These are phyloP conservation scores for Sutorius eximius DNA, from an alignment of 1,284 basidiomycete genomes.

Conservation along the genomic window DNA sequence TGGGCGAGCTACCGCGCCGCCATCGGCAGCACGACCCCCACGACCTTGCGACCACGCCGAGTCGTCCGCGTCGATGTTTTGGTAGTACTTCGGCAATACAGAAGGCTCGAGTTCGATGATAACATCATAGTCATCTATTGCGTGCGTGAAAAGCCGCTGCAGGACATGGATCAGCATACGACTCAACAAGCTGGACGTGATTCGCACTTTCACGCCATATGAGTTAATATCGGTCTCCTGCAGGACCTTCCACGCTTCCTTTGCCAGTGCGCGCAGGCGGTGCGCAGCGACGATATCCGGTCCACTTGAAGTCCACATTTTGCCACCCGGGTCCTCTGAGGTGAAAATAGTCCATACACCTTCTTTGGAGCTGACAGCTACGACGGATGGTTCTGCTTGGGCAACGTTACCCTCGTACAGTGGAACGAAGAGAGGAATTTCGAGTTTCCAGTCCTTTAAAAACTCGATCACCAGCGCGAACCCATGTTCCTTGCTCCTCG, in stretches of 20 bases:
- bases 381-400: slow-evolving; percentile 14
- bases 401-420: slow-evolving; percentile 47
- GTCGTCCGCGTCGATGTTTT: slow-evolving; percentile 56
- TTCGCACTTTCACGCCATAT: slow-evolving; percentile 55
- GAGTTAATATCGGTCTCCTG: slow-evolving; percentile 20
- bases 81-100: slow-evolving; percentile 71
- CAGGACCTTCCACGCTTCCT: slow-evolving; percentile 57
- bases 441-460: slow-evolving; percentile 85
- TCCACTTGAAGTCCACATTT: slow-evolving; percentile 70
- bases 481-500: slow-evolving; percentile 75
- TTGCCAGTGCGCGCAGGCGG: slow-evolving; percentile 69
- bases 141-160: slow-evolving; percentile 82
- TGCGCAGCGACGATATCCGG: slow-evolving; percentile 71
- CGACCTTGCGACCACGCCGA: slow-evolving; percentile 43
- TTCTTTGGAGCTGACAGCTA: slow-evolving; percentile 35
- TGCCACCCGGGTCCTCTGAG: slow-evolving; percentile 73
- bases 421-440: slow-evolving; percentile 61
- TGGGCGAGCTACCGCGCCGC: slow-evolving; percentile 44
- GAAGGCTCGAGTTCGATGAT: slow-evolving; percentile 72
- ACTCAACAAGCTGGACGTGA: neutral
- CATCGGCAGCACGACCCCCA: slow-evolving; percentile 51
- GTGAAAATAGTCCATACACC: slow-evolving; percentile 85
- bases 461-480: slow-evolving; percentile 78
- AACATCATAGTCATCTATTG: slow-evolving; percentile 84
- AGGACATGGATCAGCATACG: slow-evolving; percentile 8